Evolutionary conservation across 352 stramenopile genomes (phyloP).

Genomic region (Globisporangium radiosum): DNA sequence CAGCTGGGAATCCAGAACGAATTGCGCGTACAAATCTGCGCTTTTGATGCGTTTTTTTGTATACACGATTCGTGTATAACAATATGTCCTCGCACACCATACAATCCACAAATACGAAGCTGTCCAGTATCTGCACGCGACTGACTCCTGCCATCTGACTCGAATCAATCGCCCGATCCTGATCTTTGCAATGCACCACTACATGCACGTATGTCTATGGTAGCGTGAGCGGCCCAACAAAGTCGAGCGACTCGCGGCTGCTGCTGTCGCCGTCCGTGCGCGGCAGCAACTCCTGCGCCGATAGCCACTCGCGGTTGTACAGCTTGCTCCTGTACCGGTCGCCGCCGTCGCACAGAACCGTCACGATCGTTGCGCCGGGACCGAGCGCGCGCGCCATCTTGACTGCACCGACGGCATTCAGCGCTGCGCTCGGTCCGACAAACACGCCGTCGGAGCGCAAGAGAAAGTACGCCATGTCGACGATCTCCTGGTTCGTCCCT

Average conservation of each 20-base stretch:
- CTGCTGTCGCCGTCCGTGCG: conserved; percentile 9
- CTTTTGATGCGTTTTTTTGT: too few relatives aligned
- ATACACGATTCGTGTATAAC: too few relatives aligned
- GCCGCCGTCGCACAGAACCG: conserved; percentile 74
- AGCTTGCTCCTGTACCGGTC: conserved; percentile 80
- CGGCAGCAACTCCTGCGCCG: conserved; percentile 42
- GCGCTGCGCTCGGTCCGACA: conserved; percentile 76
- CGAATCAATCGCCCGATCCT: too few relatives aligned
- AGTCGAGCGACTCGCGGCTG: conserved; percentile 21
- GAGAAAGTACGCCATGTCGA: conserved; percentile 91
- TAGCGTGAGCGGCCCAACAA: conserved; percentile 21
- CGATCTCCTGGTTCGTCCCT: conserved; percentile 90
- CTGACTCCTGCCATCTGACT: too few relatives aligned
- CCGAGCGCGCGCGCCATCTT: conserved; percentile 71
- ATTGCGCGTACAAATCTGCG: too few relatives aligned
- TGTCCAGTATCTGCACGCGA: too few relatives aligned
- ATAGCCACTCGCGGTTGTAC: conserved; percentile 72
- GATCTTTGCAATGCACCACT: too few relatives aligned
- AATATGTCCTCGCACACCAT: too few relatives aligned
- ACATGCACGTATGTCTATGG: neutral
- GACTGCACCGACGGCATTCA: conserved; percentile 79
- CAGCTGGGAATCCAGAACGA: too few relatives aligned
- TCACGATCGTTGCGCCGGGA: conserved; percentile 66
- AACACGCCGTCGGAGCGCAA: conserved; percentile 91
- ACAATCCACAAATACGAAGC: too few relatives aligned